phyloP scores from a whole-genome alignment of 2,329 filamentous ascomycete species.

The Penicillium sp. region DNA sequence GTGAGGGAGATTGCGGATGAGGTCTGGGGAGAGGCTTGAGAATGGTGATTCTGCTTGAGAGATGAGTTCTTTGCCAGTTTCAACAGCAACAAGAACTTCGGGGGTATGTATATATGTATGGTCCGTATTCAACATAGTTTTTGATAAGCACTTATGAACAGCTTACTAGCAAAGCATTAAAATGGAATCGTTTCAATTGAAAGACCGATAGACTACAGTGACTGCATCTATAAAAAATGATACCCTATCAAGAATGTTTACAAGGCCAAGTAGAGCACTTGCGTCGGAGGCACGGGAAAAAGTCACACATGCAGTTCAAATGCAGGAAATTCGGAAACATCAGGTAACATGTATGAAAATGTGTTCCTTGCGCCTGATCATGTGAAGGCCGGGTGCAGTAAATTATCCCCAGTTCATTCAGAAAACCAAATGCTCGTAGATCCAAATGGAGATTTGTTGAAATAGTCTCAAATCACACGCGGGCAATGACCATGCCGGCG shows the following conservation, averaged over 20 bases:
- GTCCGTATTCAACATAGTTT: constrained; percentile 10
- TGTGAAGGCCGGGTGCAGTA: not conserved
- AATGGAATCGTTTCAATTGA: not conserved
- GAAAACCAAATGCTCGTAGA: constrained; percentile 3
- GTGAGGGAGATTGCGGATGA: constrained; percentile 71
- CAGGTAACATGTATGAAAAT: not conserved
- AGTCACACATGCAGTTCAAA: not conserved
- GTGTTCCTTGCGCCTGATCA: not conserved
- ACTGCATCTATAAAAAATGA: not conserved
- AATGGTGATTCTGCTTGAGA: not conserved
- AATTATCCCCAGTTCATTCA: not conserved
- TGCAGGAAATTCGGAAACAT: not conserved
- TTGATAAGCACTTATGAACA: not conserved
- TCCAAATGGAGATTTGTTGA: not conserved
- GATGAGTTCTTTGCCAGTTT: constrained; percentile 14
- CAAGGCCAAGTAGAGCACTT: not conserved
- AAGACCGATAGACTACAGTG: not conserved
- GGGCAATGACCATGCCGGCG: not conserved
- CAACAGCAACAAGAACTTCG: constrained; percentile 16
- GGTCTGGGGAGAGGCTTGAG: constrained; percentile 56
- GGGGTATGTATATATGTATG: not conserved
- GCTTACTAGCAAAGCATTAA: not conserved
- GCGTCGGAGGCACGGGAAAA: not conserved
- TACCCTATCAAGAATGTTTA: not conserved
- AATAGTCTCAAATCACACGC: not conserved